phyloP scores from a whole-genome alignment of 1,284 basidiomycete species.

The Taiwanofungus camphoratus region DNA sequence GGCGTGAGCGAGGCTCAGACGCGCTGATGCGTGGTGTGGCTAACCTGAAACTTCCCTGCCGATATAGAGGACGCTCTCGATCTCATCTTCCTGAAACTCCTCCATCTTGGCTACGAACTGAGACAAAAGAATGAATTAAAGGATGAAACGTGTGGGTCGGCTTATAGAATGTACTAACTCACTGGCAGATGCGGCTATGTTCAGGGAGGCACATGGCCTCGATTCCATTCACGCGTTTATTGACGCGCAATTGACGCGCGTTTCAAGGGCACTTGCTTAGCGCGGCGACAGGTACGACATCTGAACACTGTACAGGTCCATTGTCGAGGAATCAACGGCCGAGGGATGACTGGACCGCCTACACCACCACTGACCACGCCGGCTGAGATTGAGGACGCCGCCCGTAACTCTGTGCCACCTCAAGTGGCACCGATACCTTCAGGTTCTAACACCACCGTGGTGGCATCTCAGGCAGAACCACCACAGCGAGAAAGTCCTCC shows the following conservation, averaged over 20 bases:
- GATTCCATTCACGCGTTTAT: not conserved
- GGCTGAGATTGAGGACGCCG: conserved; percentile 45
- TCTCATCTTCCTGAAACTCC: conserved; percentile 56
- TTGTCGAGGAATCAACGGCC: not conserved
- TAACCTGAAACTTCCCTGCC: conserved; percentile 80
- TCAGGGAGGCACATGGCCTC: too few species aligned
- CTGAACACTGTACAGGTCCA: not conserved
- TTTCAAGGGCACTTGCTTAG: not conserved
- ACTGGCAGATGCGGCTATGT: too few species aligned
- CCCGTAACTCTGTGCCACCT: conserved; percentile 18
- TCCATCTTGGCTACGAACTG: conserved; percentile 39
- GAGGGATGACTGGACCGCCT: conserved; percentile 42
- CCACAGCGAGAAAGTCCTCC: too few species aligned
- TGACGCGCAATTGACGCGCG: not conserved
- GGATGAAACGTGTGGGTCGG: too few species aligned
- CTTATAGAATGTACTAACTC: too few species aligned
- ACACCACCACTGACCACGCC: conserved; percentile 54
- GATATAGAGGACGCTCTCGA: conserved; percentile 82
- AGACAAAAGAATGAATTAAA: conserved; percentile 1
- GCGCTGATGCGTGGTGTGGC: conserved; percentile 1
- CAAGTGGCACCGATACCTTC: conserved; percentile 4
- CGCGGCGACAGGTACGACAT: not conserved
- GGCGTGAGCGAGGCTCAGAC: conserved; percentile 10
- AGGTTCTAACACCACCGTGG: too few species aligned
- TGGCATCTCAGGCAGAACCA: too few species aligned